Evolutionary conservation across 257 asterid species (phyloP), one percentile per base, ranked within the genome.

Genomic region (Echium plantagineum): DNA sequence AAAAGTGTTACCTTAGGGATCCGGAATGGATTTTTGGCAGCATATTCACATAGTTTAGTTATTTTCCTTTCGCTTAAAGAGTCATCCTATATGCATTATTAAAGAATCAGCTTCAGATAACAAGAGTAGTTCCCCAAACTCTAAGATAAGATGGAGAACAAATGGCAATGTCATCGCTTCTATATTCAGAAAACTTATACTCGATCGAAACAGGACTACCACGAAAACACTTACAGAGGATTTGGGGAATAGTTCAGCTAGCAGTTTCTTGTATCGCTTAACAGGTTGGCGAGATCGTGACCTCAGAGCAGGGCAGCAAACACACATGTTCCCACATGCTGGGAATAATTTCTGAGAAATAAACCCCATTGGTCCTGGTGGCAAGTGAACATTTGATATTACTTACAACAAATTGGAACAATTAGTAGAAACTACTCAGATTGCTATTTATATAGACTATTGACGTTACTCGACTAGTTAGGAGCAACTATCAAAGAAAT

Each of bases 231-330:
- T 89, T 76, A 93, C 99, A 20, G 87, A 84, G 51, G 94, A 74
- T 71, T 86, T 93, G 18, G 99, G 99, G 72, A 93, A 93, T 68
- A 86, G 82, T 55, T 89, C 99, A 55, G 99, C 80, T 31, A 93
- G 95, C 83, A 89, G 77, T 65, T 89, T 84, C 89, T 86, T 93
- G 85, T 89, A 93, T 3, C 99, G 95, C 77, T 86, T 93, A 20
- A 93, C 96, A 9, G 97, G 99, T 22, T 89, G 97, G 56, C 97
- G 87, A 42, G 99, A 93, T 61, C 96, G 81, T 9, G 99, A 85
- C 82, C 99, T 84, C 77, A 93, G 74, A 60, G 99, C 96, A 66
- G 99, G 99, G 72, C 99, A 93, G 84, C 99, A 93, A 1, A 93
- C 81, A 68, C 99, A 93, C 97, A 93, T 86, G 77, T 85, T 89